Base-by-base conservation (phyloP, 805 yeast genomes). In the Tetrapisispora nanseiensis region DNA sequence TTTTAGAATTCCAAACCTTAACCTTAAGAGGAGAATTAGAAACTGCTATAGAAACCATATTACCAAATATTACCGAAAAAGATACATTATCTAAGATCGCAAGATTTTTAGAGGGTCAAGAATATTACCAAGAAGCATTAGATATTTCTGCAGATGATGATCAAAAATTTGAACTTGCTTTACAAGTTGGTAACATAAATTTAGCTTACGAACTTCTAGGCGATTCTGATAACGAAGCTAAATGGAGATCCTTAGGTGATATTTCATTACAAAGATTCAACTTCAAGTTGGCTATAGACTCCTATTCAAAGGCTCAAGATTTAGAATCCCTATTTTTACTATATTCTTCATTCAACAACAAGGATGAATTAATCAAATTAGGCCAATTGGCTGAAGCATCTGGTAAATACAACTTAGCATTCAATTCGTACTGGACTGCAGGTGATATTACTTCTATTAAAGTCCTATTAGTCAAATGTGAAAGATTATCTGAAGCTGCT, bases 1-100 rank as follows among this genome's bases (percentile, higher is more conserved):
- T 92, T 4, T 73, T 92, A 50, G 97, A 90, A 68, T 89, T 87
- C 68, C 97, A 92, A 70, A 92, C 99, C 1, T 77, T 89, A 44
- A 95, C 90, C 3, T 72, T 90, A 65, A 81, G 98, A 61, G 97
- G 97, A 39, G 97, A 94, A 59, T 67, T 89, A 52, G 95, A 87
- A 49, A 82, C 78, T 50, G 86, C 94, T 7, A 80, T 76, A 44
- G 75, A 74, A 50, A 61, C 71, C 24, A 68, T 70, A 39, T 63
- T 81, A 46, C 76, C 83, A 19, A 75, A 71, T 40, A 74, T 80
- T 48, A 82, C 79, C 48, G 57, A 35, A 24, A 76, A 75, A 49
- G 72, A 76, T 32, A 86, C 85, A 52, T 67, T 78, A 54, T 71
- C 79, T 51, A 86, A 86, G 57, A 78, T 92, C 53, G 81, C 97